phyloP scores from a whole-genome alignment of 805 yeast species.

The Cyberlindnera misumaiensis region DNA sequence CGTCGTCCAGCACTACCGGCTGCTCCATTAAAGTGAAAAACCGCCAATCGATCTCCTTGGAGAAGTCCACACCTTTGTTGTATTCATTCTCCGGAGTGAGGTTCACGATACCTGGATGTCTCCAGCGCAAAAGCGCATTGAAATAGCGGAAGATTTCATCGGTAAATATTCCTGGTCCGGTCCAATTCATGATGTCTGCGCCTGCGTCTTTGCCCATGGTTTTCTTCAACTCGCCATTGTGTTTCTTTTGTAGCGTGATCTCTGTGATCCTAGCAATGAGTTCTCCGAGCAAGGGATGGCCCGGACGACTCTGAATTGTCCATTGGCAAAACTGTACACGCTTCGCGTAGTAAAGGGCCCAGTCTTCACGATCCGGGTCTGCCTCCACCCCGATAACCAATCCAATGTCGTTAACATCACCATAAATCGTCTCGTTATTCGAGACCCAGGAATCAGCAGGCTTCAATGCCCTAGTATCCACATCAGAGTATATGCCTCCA shows the following conservation, averaged over 20 bases:
- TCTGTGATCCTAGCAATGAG: conserved; percentile 74
- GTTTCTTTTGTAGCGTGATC: conserved; percentile 53
- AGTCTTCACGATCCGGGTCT: conserved; percentile 92
- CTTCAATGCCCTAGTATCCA: conserved; percentile 76
- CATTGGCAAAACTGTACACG: conserved; percentile 95
- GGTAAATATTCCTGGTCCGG: conserved; percentile 96
- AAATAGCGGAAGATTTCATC: conserved; percentile 77
- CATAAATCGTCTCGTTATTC: conserved; percentile 23
- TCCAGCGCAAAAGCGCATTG: conserved; percentile 35
- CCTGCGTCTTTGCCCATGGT: conserved; percentile 59
- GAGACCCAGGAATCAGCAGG: conserved; percentile 76
- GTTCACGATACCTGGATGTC: conserved; percentile 8
- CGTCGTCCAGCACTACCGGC: conserved; percentile 58
- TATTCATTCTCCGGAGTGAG: conserved; percentile 19
- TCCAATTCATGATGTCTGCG: conserved; percentile 84
- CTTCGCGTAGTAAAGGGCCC: conserved; percentile 90
- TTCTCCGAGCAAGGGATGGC: conserved; percentile 85
- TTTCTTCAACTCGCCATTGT: conserved; percentile 37
- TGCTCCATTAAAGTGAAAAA: conserved; percentile 51
- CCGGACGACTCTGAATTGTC: conserved; percentile 86
- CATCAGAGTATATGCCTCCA: conserved; percentile 91
- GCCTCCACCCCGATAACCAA: conserved; percentile 90
- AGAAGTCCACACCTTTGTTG: conserved; percentile 22
- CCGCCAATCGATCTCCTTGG: conserved; percentile 46
- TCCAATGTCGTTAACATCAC: conserved; percentile 43